Percentiles rank a stretch among this genome's conserved stretches.
These are phyloP conservation scores for Calonectria crousiana DNA, from an alignment of 2,329 filamentous ascomycete species.

Conservation along the genomic window DNA sequence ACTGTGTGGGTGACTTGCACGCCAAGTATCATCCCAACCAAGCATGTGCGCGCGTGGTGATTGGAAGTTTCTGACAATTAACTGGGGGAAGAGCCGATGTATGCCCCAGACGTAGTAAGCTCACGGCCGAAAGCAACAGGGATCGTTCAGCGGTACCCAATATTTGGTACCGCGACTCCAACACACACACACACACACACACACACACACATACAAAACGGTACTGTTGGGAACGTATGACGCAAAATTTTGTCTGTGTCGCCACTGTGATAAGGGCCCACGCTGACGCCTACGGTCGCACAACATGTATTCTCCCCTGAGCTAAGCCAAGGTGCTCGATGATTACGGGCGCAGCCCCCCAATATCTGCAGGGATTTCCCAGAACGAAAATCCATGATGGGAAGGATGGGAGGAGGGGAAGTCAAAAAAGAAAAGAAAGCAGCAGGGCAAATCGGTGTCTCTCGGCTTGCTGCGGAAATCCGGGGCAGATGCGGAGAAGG, in stretches of 20 bases:
- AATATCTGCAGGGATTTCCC: conserved; percentile 21
- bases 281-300: conserved; percentile 2
- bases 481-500: conserved; percentile 27
- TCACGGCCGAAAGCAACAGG: neutral
- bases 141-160: neutral
- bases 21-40: neutral
- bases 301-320: conserved; percentile 8
- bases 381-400: conserved; percentile 2
- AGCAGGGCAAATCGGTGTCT: conserved; percentile 13
- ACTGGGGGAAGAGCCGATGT: neutral
- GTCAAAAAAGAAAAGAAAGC: neutral
- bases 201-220: neutral
- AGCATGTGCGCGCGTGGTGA: neutral
- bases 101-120: neutral
- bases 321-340: conserved; percentile 5
- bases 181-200: neutral
- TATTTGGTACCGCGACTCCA: conserved; percentile 9
- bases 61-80: neutral
- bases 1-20: neutral
- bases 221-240: conserved; percentile 8
- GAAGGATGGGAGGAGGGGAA: neutral
- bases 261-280: conserved; percentile 11
- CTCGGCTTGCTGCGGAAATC: conserved; percentile 25
- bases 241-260: neutral
- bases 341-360: neutral